phyloP scores from a whole-genome alignment of 805 yeast genomes.

The Limtongozyma cylindracea region DNA sequence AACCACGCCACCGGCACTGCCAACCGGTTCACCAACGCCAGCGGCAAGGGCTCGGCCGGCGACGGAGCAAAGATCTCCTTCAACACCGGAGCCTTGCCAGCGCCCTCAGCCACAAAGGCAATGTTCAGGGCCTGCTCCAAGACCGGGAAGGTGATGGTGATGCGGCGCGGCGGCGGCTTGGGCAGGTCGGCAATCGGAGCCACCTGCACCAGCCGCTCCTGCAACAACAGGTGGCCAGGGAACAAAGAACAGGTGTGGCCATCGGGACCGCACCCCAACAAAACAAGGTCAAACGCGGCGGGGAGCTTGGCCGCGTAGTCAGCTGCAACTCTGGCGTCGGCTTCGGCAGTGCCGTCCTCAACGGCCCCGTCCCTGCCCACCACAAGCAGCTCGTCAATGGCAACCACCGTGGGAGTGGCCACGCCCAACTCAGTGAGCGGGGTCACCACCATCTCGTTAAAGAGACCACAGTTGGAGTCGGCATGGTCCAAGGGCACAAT shows the following conservation, averaged over 20 bases:
- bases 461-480: constrained; percentile 72
- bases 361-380: constrained; percentile 19
- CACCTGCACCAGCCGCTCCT: constrained; percentile 24
- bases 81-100: constrained; percentile 52
- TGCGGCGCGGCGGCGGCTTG: constrained; percentile 84
- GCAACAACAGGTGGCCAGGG: constrained; percentile 54
- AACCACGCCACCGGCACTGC: constrained; percentile 38
- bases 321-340: constrained; percentile 23
- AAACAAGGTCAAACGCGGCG: constrained; percentile 29
- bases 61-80: constrained; percentile 38
- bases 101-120: constrained; percentile 79
- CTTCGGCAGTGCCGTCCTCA: constrained; percentile 19
- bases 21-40: constrained; percentile 40
- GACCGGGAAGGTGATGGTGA: constrained; percentile 68
- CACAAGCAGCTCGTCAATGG: constrained; percentile 39
- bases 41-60: constrained; percentile 30
- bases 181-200: constrained; percentile 63
- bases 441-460: constrained; percentile 35
- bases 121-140: constrained; percentile 25
- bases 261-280: constrained; percentile 87
- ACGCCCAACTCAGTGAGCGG: constrained; percentile 9
- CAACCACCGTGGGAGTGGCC: constrained; percentile 28
- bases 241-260: constrained; percentile 89
- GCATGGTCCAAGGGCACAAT: constrained; percentile 59
- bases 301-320: constrained; percentile 41